Base-by-base conservation (phyloP, 495 filamentous ascomycete genomes). In the Beverwykella pulmonaria region DNA sequence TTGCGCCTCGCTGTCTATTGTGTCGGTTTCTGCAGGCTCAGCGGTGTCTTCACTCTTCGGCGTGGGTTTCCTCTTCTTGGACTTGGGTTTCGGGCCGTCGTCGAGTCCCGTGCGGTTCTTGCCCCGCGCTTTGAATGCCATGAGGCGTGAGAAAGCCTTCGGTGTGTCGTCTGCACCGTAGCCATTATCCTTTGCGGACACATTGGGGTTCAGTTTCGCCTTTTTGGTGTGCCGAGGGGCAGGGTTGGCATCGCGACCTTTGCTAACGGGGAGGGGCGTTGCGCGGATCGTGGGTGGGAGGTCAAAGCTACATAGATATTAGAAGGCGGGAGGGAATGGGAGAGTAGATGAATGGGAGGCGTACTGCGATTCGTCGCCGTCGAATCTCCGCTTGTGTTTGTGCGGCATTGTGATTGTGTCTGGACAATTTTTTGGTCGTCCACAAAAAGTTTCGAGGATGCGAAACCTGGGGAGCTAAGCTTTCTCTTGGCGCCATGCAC, bases 111-210 rank as follows among this genome's bases (percentile, higher is more conserved):
- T 83, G 0, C 83, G 83, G 47, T 81, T 82, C 67, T 82, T 83
- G 53, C 87, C 83, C 0, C 63, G 71, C 26, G 76, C 75, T 64
- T 86, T 78, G 73, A 84, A 84, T 17, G 87, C 84, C 88, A 98
- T 92, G 61, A 97, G 75, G 3, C 90, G 87, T 30, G 83, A 82
- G 78, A 98, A 98, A 6, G 89, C 92, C 52, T 88, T 88, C 6
- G 93, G 93, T 7, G 90, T 92, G 76, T 98, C 93, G 74, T 95
- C 87, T 41, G 83, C 79, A 20, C 75, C 71, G 47, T 79, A 79
- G 47, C 57, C 71, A 29, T 59, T 66, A 6, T 53, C 25, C 12
- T 54, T n/a, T 17, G 30, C 44, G 39, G 39, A 2, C 8, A n/a
- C 8, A 44, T 44, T 44, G 39, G 39, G 39, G 17, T 44, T 44